phyloP scores from a whole-genome alignment of 176 grass and related monocot genomes.

The Alopecurus myosuroides region DNA sequence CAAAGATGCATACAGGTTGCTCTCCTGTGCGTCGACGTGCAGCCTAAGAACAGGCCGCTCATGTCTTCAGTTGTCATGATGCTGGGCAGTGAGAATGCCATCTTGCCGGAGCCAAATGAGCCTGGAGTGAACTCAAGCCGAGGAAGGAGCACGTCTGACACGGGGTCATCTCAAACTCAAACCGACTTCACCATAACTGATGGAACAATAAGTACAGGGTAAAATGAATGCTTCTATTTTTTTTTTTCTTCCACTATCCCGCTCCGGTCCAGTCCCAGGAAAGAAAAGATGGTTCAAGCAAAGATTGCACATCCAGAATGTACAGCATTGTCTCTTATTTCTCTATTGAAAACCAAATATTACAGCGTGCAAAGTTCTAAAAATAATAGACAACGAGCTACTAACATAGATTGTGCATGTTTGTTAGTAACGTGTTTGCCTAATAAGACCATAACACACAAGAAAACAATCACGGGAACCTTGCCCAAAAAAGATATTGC shows the following conservation, averaged over 20 bases:
- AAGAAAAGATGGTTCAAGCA: too few species aligned
- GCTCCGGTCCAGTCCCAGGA: too few species aligned
- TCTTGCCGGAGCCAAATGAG: slow-evolving; percentile 32
- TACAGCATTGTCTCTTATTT: too few species aligned
- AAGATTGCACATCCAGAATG: too few species aligned
- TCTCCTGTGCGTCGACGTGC: slow-evolving; percentile 37
- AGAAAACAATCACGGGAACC: background rate
- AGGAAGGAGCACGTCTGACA: slow-evolving; percentile 18
- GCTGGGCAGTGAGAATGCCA: slow-evolving; percentile 35
- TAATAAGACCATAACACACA: too few species aligned
- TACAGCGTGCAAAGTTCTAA: too few species aligned
- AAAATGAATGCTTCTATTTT: background rate
- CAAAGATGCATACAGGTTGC: slow-evolving; percentile 38
- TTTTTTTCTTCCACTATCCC: too few species aligned
- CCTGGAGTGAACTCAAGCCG: slow-evolving; percentile 21
- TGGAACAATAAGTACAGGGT: background rate
- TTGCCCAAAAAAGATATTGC: background rate
- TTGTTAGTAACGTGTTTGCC: too few species aligned
- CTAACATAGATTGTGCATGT: too few species aligned
- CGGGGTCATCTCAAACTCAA: background rate
- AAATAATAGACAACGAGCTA: too few species aligned
- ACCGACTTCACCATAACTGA: slow-evolving; percentile 1
- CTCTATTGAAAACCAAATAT: too few species aligned
- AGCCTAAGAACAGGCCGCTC: slow-evolving; percentile 34
- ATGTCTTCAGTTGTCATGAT: slow-evolving; percentile 44